phyloP scores from a whole-genome alignment of 2,329 filamentous ascomycete species.

The Phoma sp. region DNA sequence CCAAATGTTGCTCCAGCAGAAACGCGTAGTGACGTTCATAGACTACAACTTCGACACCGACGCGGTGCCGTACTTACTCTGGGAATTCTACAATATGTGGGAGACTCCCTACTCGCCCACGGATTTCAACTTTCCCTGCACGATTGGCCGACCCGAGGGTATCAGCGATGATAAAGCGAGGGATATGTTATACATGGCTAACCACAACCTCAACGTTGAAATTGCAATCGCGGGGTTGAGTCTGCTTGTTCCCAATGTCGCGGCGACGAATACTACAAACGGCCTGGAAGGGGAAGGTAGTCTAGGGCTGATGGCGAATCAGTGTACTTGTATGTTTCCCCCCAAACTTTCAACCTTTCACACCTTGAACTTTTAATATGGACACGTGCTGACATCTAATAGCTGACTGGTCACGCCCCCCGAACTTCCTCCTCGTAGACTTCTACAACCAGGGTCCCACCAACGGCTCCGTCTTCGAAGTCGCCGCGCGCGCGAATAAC shows the following conservation, averaged over 20 bases:
- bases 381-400: conserved; percentile 12
- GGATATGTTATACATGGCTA: conserved; percentile 80
- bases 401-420: conserved; percentile 47
- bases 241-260: conserved; percentile 48
- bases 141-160: conserved; percentile 75
- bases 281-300: conserved; percentile 42
- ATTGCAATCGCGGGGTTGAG: conserved; percentile 51
- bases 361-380: no score
- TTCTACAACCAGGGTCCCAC: conserved; percentile 49
- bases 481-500: conserved; percentile 66
- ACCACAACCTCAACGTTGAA: conserved; percentile 89
- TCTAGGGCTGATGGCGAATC: conserved; percentile 43
- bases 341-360: background rate
- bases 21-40: conserved; percentile 51
- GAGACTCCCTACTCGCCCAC: conserved; percentile 87
- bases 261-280: conserved; percentile 46
- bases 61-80: conserved; percentile 81
- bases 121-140: conserved; percentile 76
- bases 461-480: conserved; percentile 51
- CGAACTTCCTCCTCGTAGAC: conserved; percentile 53
- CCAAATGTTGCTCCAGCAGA: conserved; percentile 56
- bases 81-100: conserved; percentile 90
- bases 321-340: conserved; percentile 43
- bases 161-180: conserved; percentile 60
- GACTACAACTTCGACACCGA: conserved; percentile 72